Evolutionary conservation across 768 basidiomycete species (phyloP).

Genomic region (Bullera alba): DNA sequence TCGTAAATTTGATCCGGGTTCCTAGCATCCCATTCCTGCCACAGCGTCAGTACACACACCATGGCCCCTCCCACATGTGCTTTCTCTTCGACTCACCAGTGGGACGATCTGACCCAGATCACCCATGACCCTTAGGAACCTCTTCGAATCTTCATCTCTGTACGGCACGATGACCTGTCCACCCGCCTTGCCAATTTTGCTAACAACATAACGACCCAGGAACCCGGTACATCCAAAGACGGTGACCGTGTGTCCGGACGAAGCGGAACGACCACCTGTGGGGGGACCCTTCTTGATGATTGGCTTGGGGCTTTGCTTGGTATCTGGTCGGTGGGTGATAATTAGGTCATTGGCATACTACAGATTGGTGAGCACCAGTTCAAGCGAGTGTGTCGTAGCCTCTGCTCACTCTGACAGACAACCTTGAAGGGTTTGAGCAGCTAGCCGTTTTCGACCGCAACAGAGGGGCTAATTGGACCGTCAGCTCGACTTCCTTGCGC

Average conservation of each 20-base stretch:
- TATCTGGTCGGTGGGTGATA: slow-evolving; percentile 22
- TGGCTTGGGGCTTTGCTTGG: slow-evolving; percentile 45
- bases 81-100: slow-evolving; percentile 58
- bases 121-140: slow-evolving; percentile 84
- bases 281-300: slow-evolving; percentile 66
- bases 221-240: slow-evolving; percentile 97
- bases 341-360: slow-evolving; percentile 43
- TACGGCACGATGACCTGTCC: slow-evolving; percentile 92
- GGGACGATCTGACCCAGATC: slow-evolving; percentile 94
- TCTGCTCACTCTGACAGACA: too few species aligned
- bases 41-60: background rate
- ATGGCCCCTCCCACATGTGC: background rate
- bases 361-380: background rate
- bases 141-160: slow-evolving; percentile 86
- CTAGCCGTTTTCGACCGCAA: background rate
- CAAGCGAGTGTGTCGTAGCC: background rate
- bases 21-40: slow-evolving; percentile 92
- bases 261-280: slow-evolving; percentile 60
- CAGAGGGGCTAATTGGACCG: background rate
- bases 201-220: slow-evolving; percentile 84
- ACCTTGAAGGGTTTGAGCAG: too few species aligned
- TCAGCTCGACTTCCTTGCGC: too few species aligned
- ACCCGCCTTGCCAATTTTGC: slow-evolving; percentile 89
- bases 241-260: slow-evolving; percentile 84
- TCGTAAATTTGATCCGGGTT: slow-evolving; percentile 86